Percentiles rank a stretch among this genome's conserved stretches.
These are phyloP conservation scores for Zygoascus bituminiphila DNA, from an alignment of 805 yeast species.

Conservation along the genomic window DNA sequence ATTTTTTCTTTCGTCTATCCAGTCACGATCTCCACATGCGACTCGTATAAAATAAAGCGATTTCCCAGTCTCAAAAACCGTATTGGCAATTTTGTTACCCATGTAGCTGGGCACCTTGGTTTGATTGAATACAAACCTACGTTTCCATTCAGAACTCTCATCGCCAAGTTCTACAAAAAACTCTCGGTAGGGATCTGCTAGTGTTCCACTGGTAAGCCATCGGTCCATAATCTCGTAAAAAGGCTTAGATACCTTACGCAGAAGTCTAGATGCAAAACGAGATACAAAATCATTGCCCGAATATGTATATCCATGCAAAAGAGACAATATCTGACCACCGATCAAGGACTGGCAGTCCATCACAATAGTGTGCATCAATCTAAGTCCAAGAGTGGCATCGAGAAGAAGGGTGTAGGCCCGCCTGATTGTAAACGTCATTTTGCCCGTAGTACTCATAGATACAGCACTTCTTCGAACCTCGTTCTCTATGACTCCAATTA, in stretches of 20 bases:
- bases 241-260: conserved; percentile 43
- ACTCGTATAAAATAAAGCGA: conserved; percentile 54
- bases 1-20: conserved; percentile 36
- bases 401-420: conserved; percentile 36
- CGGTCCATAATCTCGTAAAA: conserved; percentile 49
- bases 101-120: conserved; percentile 35
- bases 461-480: conserved; percentile 21
- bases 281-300: conserved; percentile 58
- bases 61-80: conserved; percentile 50
- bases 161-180: conserved; percentile 43
- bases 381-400: conserved; percentile 46
- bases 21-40: conserved; percentile 58
- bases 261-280: conserved; percentile 36
- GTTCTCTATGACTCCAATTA: conserved; percentile 39
- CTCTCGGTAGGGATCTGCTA: conserved; percentile 47
- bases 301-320: conserved; percentile 40
- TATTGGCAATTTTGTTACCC: conserved; percentile 20
- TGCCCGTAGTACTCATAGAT: conserved; percentile 20
- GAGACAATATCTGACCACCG: conserved; percentile 48
- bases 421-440: conserved; percentile 17
- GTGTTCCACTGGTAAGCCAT: conserved; percentile 66
- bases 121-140: conserved; percentile 19
- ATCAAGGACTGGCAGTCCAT: conserved; percentile 26
- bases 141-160: conserved; percentile 17
- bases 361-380: conserved; percentile 46